Evolutionary conservation across 371 early-diverging fungal genomes (phyloP).

Genomic region (Capillidium heterosporum): DNA sequence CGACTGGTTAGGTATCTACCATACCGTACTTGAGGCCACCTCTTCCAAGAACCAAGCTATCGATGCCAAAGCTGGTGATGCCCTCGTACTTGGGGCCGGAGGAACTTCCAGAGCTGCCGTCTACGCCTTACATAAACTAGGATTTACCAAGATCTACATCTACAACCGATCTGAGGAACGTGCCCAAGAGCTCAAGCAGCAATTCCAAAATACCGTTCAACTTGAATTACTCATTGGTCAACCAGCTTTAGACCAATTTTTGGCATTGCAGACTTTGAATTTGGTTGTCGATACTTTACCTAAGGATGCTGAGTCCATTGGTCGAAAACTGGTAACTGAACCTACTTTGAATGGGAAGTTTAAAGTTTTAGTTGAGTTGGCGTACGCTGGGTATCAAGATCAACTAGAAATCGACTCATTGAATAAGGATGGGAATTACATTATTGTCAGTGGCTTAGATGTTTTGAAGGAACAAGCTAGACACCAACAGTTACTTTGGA

Average conservation of each 20-base stretch:
- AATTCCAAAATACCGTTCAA: conserved; percentile 22
- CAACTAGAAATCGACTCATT: background rate
- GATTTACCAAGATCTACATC: conserved; percentile 40
- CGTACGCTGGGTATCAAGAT: background rate
- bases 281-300: conserved; percentile 3
- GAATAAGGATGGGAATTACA: background rate
- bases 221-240: background rate
- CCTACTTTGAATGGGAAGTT: background rate
- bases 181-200: conserved; percentile 44
- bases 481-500: background rate
- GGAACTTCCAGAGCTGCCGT: conserved; percentile 89
- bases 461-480: background rate
- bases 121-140: conserved; percentile 63
- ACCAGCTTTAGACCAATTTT: background rate
- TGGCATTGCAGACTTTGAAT: background rate
- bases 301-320: background rate
- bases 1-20: conserved; percentile 78
- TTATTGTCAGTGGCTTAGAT: background rate
- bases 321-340: background rate
- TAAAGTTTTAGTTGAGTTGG: background rate
- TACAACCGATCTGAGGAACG: conserved; percentile 77
- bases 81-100: conserved; percentile 89
- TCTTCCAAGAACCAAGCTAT: background rate
- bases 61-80: background rate
- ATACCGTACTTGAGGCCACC: background rate